Percentiles rank a stretch among this genome's conserved stretches.
Conservation (phyloP, 164 flowering plant genomes). For the Nymphaea colorata region DNA sequence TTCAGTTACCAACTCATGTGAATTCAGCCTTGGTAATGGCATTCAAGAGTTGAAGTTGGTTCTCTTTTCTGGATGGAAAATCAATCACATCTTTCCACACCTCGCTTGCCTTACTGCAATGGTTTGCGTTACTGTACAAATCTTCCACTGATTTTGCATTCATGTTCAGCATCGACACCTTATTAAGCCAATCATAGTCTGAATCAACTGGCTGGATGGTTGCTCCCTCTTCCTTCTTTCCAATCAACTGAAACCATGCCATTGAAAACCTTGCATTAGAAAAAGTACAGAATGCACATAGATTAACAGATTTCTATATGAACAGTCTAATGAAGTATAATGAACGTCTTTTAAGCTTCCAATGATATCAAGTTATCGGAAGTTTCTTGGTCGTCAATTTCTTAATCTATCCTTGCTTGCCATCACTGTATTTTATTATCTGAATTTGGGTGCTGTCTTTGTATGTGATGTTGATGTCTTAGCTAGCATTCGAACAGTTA, state of each 20-base stretch:
- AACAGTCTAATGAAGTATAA: neutral
- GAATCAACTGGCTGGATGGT: constrained; percentile 52
- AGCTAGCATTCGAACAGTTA: neutral
- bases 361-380: too few species aligned
- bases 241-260: constrained; percentile 46
- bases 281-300: neutral
- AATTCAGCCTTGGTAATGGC: neutral
- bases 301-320: too few species aligned
- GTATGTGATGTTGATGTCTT: neutral
- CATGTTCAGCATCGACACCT: constrained; percentile 34
- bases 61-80: neutral
- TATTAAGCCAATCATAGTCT: constrained; percentile 40
- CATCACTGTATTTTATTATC: too few species aligned
- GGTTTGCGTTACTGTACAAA: constrained; percentile 30
- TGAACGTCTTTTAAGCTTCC: too few species aligned
- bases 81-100: neutral
- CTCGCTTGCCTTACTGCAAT: neutral
- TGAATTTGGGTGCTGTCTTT: too few species aligned
- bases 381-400: too few species aligned
- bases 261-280: neutral
- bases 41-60: neutral
- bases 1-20: too few species aligned
- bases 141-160: constrained; percentile 60
- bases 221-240: constrained; percentile 60
- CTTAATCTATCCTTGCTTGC: too few species aligned